A percentile compares a stretch with the other conserved stretches of the same genome.
Conservation (phyloP, 2,329 filamentous ascomycete genomes). For the Penicillium crustosum region DNA sequence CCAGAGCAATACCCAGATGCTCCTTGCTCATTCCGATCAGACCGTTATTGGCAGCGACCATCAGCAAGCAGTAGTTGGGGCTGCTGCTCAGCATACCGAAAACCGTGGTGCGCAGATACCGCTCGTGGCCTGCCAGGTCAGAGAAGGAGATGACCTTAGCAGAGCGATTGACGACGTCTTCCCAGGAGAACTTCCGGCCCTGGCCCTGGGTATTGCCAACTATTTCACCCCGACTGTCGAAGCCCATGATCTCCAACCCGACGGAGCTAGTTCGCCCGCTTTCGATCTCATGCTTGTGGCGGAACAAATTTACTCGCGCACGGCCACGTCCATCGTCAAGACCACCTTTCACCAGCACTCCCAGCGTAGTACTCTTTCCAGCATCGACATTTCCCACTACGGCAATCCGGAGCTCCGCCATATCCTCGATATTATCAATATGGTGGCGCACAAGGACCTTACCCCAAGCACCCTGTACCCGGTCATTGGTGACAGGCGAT, state of each 20-base stretch:
- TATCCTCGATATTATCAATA: constrained; percentile 74
- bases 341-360: constrained; percentile 91
- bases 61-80: constrained; percentile 94
- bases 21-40: constrained; percentile 98
- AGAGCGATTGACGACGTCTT: constrained; percentile 92
- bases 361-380: constrained; percentile 93
- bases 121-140: constrained; percentile 91
- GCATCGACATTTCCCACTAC: constrained; percentile 98
- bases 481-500: constrained; percentile 62
- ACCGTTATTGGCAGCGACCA: constrained; percentile 98
- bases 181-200: constrained; percentile 88
- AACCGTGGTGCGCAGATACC: constrained; percentile 91
- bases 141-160: constrained; percentile 97
- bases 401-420: constrained; percentile 93
- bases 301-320: constrained; percentile 91
- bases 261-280: constrained; percentile 93
- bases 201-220: constrained; percentile 80
- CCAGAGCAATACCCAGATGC: constrained; percentile 90
- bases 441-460: constrained; percentile 79
- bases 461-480: constrained; percentile 74
- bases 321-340: constrained; percentile 93
- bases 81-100: constrained; percentile 92
- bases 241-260: constrained; percentile 98
- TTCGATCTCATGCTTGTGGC: constrained; percentile 97
- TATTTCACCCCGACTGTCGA: constrained; percentile 81